Evolutionary conservation across 2,329 filamentous ascomycete species (phyloP).

Genomic region (Penicillium hordei): DNA sequence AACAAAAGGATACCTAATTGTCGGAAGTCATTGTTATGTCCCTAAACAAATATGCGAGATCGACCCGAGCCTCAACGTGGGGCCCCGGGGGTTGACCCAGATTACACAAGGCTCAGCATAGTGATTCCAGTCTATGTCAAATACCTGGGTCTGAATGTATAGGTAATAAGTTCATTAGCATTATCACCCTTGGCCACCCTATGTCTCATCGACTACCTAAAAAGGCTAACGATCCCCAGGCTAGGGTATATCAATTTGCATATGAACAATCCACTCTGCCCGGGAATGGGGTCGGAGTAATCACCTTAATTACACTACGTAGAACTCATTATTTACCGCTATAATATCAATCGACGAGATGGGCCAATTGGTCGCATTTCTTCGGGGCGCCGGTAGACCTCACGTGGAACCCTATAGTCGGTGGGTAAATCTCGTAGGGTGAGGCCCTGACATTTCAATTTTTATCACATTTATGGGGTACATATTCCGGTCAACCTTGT

Average conservation of each 20-base stretch:
- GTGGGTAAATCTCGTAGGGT: no score
- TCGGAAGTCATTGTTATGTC: neutral
- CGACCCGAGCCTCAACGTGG: neutral
- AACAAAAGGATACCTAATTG: neutral
- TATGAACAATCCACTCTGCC: neutral
- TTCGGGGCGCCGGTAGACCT: neutral
- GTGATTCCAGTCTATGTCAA: no score
- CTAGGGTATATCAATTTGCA: neutral
- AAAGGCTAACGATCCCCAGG: neutral
- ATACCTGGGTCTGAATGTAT: neutral
- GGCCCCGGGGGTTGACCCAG: no score
- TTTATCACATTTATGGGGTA: no score
- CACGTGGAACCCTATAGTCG: neutral
- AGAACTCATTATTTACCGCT: neutral
- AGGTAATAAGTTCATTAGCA: neutral
- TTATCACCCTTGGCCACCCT: neutral
- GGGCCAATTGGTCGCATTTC: neutral
- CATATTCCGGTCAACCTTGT: no score
- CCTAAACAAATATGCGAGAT: neutral
- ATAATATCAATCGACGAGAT: neutral
- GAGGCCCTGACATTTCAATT: no score
- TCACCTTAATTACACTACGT: neutral
- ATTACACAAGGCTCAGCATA: neutral
- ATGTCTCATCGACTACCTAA: neutral
- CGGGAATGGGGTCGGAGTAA: no score